phyloP scores from a whole-genome alignment of 1,139 yeast genomes.

The Protomyces arabidopsidicola region DNA sequence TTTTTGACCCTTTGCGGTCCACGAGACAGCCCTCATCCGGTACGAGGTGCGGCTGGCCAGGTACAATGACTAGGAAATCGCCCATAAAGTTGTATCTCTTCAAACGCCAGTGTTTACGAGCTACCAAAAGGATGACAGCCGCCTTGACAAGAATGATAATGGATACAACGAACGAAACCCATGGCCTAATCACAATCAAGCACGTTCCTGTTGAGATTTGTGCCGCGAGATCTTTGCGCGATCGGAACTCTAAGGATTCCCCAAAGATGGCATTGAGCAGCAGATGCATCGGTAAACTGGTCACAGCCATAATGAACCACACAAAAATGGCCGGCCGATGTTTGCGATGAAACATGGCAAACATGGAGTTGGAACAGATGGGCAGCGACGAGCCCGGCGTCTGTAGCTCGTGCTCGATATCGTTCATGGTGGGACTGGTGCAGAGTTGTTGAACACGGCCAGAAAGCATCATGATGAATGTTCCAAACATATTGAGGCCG shows the following conservation, averaged over 20 bases:
- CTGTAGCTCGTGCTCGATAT: background rate
- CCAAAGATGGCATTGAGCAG: conserved; percentile 6
- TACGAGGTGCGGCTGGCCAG: background rate
- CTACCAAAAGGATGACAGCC: background rate
- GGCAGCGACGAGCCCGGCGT: background rate
- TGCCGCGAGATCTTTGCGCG: background rate
- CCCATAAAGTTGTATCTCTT: conserved; percentile 2
- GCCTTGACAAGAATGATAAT: conserved; percentile 8
- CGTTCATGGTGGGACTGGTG: conserved; percentile 1
- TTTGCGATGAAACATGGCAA: conserved; percentile 6
- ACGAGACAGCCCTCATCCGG: background rate
- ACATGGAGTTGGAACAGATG: background rate
- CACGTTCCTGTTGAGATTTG: conserved; percentile 4
- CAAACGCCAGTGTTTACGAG: background rate
- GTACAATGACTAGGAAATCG: background rate
- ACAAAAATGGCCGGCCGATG: background rate
- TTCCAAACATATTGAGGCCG: conserved; percentile 6
- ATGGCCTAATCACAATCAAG: conserved; percentile 4
- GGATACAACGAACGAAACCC: background rate
- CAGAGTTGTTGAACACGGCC: conserved; percentile 1
- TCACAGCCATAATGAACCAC: conserved; percentile 6
- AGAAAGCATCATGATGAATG: conserved; percentile 6
- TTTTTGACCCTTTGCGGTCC: background rate
- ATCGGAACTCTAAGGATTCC: background rate
- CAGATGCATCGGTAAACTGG: conserved; percentile 8